Percentiles rank a stretch among this genome's conserved stretches.
Evolutionary conservation across 192 early-diverging fungal species (phyloP).

Genomic region (Coemansia sp.): DNA sequence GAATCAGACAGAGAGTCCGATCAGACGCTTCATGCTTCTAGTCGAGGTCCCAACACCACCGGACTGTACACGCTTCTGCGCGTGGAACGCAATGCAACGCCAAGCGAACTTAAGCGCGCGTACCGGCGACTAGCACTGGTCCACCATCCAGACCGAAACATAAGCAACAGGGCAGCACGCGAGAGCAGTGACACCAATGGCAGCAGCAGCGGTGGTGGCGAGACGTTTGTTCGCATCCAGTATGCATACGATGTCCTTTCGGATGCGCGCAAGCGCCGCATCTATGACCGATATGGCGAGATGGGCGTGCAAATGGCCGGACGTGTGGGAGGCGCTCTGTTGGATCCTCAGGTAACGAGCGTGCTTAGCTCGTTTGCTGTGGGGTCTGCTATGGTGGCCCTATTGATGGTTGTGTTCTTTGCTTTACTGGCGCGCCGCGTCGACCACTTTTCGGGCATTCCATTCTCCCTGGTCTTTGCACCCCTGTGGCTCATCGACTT

Average conservation of each 20-base stretch:
- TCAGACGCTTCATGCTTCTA: conserved; percentile 18
- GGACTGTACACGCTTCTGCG: conserved; percentile 90
- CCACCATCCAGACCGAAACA: conserved; percentile 91
- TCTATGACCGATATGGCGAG: conserved; percentile 91
- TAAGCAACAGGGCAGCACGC: neutral
- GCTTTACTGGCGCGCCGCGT: conserved; percentile 74
- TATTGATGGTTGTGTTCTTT: conserved; percentile 79
- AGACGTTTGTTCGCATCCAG: conserved; percentile 79
- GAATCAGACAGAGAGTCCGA: conserved; percentile 30
- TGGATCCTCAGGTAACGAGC: conserved; percentile 67
- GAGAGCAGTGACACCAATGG: conserved; percentile 45
- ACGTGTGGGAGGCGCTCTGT: conserved; percentile 63
- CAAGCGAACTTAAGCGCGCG: conserved; percentile 76
- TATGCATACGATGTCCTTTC: conserved; percentile 80
- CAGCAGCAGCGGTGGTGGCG: conserved; percentile 61
- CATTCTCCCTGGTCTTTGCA: conserved; percentile 72
- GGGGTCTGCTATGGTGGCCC: conserved; percentile 53
- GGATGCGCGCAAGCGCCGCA: conserved; percentile 76
- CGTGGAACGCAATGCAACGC: conserved; percentile 64
- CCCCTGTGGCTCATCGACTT: conserved; percentile 80
- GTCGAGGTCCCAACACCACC: conserved; percentile 32
- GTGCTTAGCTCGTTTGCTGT: conserved; percentile 63
- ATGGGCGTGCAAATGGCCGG: conserved; percentile 76
- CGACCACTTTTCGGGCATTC: conserved; percentile 71
- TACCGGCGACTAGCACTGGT: conserved; percentile 78